Percentiles rank a stretch among this genome's conserved stretches.
These are phyloP conservation scores for Zangia roseola DNA, from an alignment of 768 basidiomycete genomes.

Conservation along the genomic window DNA sequence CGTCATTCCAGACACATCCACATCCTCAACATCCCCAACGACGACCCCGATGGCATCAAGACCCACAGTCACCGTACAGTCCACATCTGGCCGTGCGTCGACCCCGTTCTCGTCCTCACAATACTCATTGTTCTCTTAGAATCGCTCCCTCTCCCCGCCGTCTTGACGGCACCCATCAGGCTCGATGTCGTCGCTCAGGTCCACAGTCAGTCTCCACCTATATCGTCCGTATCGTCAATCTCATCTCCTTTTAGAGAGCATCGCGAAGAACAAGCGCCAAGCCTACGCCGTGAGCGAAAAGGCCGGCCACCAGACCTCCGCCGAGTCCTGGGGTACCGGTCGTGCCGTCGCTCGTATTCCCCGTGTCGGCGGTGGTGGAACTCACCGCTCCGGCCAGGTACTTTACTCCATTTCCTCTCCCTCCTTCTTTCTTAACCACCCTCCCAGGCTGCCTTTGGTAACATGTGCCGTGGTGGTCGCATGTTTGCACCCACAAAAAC, in stretches of 20 bases:
- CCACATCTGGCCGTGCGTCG: conserved; percentile 66
- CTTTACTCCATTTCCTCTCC: not conserved
- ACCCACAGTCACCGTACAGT: conserved; percentile 86
- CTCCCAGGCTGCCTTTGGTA: conserved; percentile 91
- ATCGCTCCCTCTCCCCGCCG: conserved; percentile 90
- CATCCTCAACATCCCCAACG: conserved; percentile 38
- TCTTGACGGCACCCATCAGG: conserved; percentile 96
- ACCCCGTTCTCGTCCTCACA: not conserved
- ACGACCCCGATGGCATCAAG: conserved; percentile 74
- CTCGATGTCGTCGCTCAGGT: conserved; percentile 98
- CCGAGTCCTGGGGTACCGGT: conserved; percentile 99
- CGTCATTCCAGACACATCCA: not conserved
- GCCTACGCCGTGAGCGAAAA: conserved; percentile 96
- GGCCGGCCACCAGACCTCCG: conserved; percentile 98
- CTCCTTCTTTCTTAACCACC: conserved; percentile 2
- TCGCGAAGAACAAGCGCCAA: conserved; percentile 97
- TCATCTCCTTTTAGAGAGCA: conserved; percentile 64
- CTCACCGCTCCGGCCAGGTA: conserved; percentile 96
- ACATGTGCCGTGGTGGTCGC: conserved; percentile 99
- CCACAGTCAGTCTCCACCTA: conserved; percentile 82
- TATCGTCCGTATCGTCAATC: not conserved
- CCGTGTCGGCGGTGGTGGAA: conserved; percentile 98
- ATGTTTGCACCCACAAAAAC: conserved; percentile 99
- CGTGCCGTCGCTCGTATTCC: conserved; percentile 99
- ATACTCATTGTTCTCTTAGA: conserved; percentile 41